Evolutionary conservation across 306 rosid species (phyloP).

Genomic region (Fragaria nilgerrensis): DNA sequence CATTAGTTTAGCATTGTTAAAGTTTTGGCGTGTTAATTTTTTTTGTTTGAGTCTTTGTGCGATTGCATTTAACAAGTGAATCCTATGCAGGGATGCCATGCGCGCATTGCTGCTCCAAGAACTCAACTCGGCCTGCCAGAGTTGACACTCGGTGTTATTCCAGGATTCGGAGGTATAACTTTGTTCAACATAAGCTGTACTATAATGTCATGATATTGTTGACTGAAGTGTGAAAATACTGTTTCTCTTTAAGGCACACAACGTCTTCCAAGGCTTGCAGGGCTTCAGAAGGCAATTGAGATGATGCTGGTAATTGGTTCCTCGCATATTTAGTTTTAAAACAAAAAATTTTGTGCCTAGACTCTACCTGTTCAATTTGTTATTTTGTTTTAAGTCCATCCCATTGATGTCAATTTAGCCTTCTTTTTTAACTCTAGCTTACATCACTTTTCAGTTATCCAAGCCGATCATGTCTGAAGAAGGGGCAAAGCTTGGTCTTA

Average conservation of each 20-base stretch:
- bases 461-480: slow-evolving; percentile 85
- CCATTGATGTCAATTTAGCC: slow-evolving; percentile 7
- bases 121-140: slow-evolving; percentile 94
- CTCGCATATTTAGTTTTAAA: neutral
- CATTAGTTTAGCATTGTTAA: neutral
- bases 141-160: slow-evolving; percentile 86
- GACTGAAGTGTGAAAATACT: slow-evolving; percentile 29
- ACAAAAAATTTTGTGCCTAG: neutral
- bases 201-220: slow-evolving; percentile 10
- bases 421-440: neutral
- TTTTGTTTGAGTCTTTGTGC: neutral
- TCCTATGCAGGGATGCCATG: slow-evolving; percentile 79
- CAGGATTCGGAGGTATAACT: slow-evolving; percentile 90
- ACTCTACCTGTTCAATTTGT: neutral
- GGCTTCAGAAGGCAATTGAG: slow-evolving; percentile 76
- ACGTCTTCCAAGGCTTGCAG: slow-evolving; percentile 95
- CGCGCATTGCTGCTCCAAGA: slow-evolving; percentile 80
- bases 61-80: slow-evolving; percentile 9
- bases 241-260: slow-evolving; percentile 72
- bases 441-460: slow-evolving; percentile 50
- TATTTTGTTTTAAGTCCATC: neutral
- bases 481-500: slow-evolving; percentile 87
- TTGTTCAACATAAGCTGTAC: slow-evolving; percentile 14
- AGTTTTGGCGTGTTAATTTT: too few species aligned
- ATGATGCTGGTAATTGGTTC: slow-evolving; percentile 78